phyloP scores from a whole-genome alignment of 2,329 filamentous ascomycete genomes.

The Fusarium oligoseptatum region DNA sequence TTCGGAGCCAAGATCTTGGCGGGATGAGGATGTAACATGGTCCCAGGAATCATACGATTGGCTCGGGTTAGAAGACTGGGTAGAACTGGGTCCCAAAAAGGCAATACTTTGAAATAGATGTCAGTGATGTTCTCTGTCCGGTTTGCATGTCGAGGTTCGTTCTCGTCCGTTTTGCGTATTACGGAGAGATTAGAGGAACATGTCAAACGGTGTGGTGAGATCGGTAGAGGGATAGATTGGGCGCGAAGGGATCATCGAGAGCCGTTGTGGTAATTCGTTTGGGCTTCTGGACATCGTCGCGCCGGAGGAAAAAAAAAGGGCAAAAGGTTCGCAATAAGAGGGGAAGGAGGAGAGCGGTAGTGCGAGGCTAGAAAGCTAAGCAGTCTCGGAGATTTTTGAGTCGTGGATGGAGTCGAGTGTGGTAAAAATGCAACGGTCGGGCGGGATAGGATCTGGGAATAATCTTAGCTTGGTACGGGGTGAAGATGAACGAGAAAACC shows the following conservation, averaged over 20 bases:
- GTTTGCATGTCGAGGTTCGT: not conserved
- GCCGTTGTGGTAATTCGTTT: not conserved
- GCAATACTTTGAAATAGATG: too few species aligned
- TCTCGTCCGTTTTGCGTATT: not conserved
- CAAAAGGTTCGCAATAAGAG: not conserved
- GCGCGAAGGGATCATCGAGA: not conserved
- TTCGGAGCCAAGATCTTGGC: conserved; percentile 26
- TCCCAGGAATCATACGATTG: not conserved
- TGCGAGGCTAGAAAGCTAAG: not conserved
- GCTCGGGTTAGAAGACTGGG: not conserved
- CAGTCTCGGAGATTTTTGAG: not conserved
- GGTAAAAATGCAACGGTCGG: not conserved
- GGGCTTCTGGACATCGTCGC: not conserved
- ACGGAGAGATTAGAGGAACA: not conserved
- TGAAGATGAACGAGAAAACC: not conserved
- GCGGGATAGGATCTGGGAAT: not conserved
- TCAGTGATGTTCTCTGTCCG: not conserved
- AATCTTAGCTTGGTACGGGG: not conserved
- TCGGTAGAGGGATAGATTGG: not conserved
- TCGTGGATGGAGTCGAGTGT: not conserved
- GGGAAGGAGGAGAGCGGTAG: not conserved
- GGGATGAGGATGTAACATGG: not conserved
- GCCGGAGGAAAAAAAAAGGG: not conserved
- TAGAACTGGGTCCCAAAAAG: too few species aligned
- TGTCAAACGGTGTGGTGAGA: not conserved